phyloP scores from a whole-genome alignment of 2,329 filamentous ascomycete genomes.

The Sordariomycetes sp. region DNA sequence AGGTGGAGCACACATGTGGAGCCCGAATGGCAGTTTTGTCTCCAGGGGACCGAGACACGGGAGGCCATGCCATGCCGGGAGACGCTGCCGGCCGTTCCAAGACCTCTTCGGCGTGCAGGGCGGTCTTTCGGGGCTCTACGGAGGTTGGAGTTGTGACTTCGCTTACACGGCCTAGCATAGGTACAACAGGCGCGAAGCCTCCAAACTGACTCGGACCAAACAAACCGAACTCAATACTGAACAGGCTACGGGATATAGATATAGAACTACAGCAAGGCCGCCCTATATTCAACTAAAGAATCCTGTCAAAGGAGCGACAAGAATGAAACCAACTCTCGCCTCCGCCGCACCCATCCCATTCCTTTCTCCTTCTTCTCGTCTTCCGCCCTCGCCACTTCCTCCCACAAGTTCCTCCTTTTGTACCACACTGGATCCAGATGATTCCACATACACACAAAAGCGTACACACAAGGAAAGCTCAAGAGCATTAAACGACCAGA shows the following conservation, averaged over 20 bases:
- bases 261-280: neutral
- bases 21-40: too few species aligned
- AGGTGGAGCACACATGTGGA: too few species aligned
- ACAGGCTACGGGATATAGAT: neutral
- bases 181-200: neutral
- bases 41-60: too few species aligned
- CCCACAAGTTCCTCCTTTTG: neutral
- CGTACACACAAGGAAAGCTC: neutral
- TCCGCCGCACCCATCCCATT: constrained; percentile 5
- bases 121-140: too few species aligned
- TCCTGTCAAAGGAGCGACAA: constrained; percentile 12
- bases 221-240: neutral
- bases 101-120: too few species aligned
- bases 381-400: neutral
- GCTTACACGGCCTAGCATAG: too few species aligned
- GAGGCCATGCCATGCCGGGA: too few species aligned
- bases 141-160: too few species aligned
- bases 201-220: neutral
- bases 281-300: neutral
- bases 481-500: neutral
- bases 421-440: neutral
- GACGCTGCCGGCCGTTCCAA: too few species aligned
- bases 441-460: neutral
- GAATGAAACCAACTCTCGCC: constrained; percentile 13
- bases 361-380: neutral